Base-by-base conservation (phyloP, 2,329 filamentous ascomycete species). In the Penicillium crustosum region DNA sequence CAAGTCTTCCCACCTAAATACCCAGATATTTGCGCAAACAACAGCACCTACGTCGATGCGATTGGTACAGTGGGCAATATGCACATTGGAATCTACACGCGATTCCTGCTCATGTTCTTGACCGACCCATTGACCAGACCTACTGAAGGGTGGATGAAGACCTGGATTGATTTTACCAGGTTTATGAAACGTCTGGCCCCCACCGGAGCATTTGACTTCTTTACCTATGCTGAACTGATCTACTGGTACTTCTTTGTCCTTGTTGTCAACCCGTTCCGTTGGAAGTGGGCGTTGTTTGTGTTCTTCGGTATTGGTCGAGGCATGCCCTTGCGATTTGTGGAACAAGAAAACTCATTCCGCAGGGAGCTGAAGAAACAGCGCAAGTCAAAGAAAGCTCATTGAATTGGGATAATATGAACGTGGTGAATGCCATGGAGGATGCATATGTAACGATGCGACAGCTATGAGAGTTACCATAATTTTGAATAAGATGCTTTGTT, bases 221-320 rank as follows among this genome's bases (percentile, higher is more conserved):
- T 95, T 71, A 95, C 91, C 0, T 95, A 95, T 67, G 82, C 89
- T 0, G 91, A 96, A 74, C 77, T 95, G 50, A 70, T 94, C 5
- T 95, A 90, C 80, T 95, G 91, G 91, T 94, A 93, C 64, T 72
- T 86, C 6, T 95, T 94, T 68, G 88, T 88, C 56, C 86, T 93
- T 42, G 77, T 82, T 5, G 82, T 94, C 66, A 95, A 95, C 69
- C 91, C 91, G 0, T 95, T 95, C 74, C 79, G 91, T 9, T 95
- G 91, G 90, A 95, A 95, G 78, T 95, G 91, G 91, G 89, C 88
- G 0, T 71, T 87, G 0, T 95, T 95, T 70, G 90, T 95, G 17
- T 87, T 95, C 66, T 89, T 89, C 59, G 91, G 91, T 0, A 71
- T 93, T 31, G 90, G 89, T 0, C 80, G 83, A 43, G 79, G 79